Conservation (phyloP, 192 early-diverging fungal species). For the Entophlyctis helioformis region DNA sequence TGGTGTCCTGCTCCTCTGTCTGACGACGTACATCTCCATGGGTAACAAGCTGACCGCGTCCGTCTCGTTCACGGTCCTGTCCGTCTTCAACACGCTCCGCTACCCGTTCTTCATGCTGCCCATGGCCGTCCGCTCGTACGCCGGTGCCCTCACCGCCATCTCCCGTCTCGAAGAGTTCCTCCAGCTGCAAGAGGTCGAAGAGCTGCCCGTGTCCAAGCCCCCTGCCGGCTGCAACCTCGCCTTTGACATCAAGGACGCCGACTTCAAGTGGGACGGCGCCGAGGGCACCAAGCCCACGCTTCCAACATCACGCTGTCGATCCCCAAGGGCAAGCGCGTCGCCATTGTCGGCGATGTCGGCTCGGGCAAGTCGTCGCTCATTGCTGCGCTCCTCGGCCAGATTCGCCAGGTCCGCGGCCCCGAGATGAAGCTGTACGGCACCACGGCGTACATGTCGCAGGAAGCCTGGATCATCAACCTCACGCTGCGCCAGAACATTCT, state of each 20-base stretch:
- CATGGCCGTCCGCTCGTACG: conserved; percentile 39
- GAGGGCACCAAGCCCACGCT: conserved; percentile 21
- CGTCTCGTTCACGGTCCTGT: conserved; percentile 49
- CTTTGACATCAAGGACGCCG: conserved; percentile 24
- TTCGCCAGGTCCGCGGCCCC: conserved; percentile 30
- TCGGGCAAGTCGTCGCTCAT: too few relatives aligned
- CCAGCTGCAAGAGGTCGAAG: conserved; percentile 33
- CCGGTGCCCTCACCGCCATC: conserved; percentile 40
- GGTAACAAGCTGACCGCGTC: conserved; percentile 30
- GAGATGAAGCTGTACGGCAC: conserved; percentile 35
- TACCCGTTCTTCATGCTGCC: conserved; percentile 63
- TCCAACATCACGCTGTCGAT: conserved; percentile 37
- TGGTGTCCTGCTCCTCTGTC: conserved; percentile 28
- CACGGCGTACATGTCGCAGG: conserved; percentile 51
- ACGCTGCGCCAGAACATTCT: conserved; percentile 70
- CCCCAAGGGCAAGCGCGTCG: conserved; percentile 36
- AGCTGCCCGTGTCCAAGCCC: conserved; percentile 1
- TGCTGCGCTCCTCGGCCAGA: conserved; percentile 57
- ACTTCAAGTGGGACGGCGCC: conserved; percentile 45
- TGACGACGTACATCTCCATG: conserved; percentile 17
- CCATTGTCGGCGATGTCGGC: conserved; percentile 58
- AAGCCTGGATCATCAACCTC: conserved; percentile 58
- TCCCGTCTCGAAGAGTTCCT: conserved; percentile 40
- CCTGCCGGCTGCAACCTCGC: conserved; percentile 20
- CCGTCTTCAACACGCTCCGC: conserved; percentile 56